These are phyloP conservation scores for Bryoglossum gracile DNA, from an alignment of 495 filamentous ascomycete genomes.

Conservation along the genomic window DNA sequence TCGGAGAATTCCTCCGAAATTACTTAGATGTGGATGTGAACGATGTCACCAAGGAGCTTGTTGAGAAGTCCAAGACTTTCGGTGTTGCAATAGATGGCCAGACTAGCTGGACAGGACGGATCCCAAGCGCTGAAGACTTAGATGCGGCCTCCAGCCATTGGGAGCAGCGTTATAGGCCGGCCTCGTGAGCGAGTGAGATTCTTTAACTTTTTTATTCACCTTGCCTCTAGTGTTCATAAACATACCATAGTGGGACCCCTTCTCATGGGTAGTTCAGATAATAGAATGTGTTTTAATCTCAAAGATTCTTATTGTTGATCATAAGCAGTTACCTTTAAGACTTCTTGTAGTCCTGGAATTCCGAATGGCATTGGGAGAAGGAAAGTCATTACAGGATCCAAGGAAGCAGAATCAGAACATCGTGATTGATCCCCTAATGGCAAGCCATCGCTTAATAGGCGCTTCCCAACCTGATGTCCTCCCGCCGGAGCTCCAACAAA, in stretches of 20 bases:
- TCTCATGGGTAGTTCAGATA: too few species aligned
- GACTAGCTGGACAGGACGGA: constrained; percentile 14
- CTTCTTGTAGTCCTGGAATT: too few species aligned
- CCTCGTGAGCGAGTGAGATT: background rate
- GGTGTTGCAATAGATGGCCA: background rate
- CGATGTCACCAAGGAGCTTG: constrained; percentile 64
- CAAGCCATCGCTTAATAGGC: background rate
- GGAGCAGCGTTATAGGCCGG: background rate
- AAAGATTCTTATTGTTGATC: too few species aligned
- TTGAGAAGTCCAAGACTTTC: constrained; percentile 37
- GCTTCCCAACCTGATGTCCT: background rate
- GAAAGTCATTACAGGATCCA: too few species aligned
- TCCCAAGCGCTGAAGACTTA: constrained; percentile 20
- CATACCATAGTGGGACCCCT: too few species aligned
- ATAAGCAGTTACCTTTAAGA: too few species aligned
- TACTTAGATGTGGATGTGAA: constrained; percentile 79
- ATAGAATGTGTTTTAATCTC: too few species aligned
- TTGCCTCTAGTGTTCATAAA: background rate
- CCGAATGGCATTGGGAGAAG: too few species aligned
- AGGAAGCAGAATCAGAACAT: background rate
- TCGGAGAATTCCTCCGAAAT: constrained; percentile 69
- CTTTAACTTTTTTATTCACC: background rate
- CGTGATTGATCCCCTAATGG: background rate
- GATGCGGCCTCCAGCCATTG: background rate
- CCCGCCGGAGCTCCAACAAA: background rate